Evolutionary conservation across 768 basidiomycete species (phyloP), one percentile per base, ranked within the genome.

Genomic region (Tephrocybe rancida): DNA sequence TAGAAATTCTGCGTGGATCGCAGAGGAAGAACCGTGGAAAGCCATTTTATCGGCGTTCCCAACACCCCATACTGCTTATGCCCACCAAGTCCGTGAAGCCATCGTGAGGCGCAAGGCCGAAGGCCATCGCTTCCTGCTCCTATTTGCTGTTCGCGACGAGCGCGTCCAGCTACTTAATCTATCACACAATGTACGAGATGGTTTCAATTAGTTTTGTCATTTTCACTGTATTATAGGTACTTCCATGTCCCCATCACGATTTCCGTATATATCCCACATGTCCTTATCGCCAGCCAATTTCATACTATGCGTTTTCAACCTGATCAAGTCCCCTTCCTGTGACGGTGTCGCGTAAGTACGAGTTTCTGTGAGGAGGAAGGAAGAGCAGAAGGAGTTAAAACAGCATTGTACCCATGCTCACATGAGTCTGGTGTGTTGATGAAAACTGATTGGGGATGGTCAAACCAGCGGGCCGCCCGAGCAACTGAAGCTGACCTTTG

Each of bases 21-120:
- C 77, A 4, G 88, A 90, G 55, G 91, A 93, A 39, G 88, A 92
- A 34, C 73, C 76, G 0, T 90, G 91, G 88, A 87, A 84, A 67
- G 54, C 73, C 2, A 75, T 91, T 34, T 64, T 76, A 6, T 71
- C 76, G 0, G 66, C 68, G 8, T 87, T 90, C 66, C 83, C 86
- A 0, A 69, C 78, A 24, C 75, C 81, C 41, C 79, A 82, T 47
- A 72, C 79, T 6, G 76, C 79, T 2, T 91, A 91, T 63, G 88
- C 86, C 1, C 65, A 77, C 21, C 86, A 87, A 51, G 70, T 93
- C 18, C 79, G 88, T 19, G 90, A 92, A 30, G 79, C 86, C 1
- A 79, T 83, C 3, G 67, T 72, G 21, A 87, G 82, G 60, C 77
- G 80, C 25, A 88, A 83, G 58, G 69, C 73, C 1, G 90, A 91